phyloP scores from a whole-genome alignment of 306 rosid species.

The Begonia loranthoides region DNA sequence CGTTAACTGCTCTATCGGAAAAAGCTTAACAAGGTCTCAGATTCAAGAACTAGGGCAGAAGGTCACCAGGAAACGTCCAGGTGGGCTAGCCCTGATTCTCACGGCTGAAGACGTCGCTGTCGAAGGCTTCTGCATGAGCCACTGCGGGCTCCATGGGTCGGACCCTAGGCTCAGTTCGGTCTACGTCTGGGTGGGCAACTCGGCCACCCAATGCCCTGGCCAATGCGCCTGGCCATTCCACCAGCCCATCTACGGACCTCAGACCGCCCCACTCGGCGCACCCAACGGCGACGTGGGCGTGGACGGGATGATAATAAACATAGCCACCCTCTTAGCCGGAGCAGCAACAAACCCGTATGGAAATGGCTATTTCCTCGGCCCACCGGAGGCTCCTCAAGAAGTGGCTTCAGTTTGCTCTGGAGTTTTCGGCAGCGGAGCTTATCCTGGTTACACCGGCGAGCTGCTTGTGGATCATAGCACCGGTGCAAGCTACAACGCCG shows the following conservation, averaged over 20 bases:
- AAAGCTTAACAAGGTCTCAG: constrained; percentile 8
- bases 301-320: constrained; percentile 28
- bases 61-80: constrained; percentile 4
- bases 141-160: constrained; percentile 23
- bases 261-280: constrained; percentile 17
- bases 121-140: constrained; percentile 30
- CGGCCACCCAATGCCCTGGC: constrained; percentile 26
- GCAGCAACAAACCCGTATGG: constrained; percentile 26
- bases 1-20: constrained; percentile 14
- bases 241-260: constrained; percentile 28
- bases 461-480: constrained; percentile 5
- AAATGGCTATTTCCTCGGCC: constrained; percentile 15
- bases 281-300: constrained; percentile 27
- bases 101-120: constrained; percentile 20
- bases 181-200: constrained; percentile 22
- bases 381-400: constrained; percentile 11
- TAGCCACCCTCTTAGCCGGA: constrained; percentile 28
- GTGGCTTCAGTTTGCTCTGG: constrained; percentile 24
- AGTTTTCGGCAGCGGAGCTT: constrained; percentile 22
- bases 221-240: constrained; percentile 31
- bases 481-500: constrained; percentile 25
- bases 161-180: background rate
- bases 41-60: constrained; percentile 10
- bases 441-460: constrained; percentile 24
- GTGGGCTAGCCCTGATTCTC: constrained; percentile 12